A percentile compares a stretch with the other conserved stretches of the same genome.
phyloP scores from a whole-genome alignment of 2,329 filamentous ascomycete genomes.

The Claviceps purpurea region DNA sequence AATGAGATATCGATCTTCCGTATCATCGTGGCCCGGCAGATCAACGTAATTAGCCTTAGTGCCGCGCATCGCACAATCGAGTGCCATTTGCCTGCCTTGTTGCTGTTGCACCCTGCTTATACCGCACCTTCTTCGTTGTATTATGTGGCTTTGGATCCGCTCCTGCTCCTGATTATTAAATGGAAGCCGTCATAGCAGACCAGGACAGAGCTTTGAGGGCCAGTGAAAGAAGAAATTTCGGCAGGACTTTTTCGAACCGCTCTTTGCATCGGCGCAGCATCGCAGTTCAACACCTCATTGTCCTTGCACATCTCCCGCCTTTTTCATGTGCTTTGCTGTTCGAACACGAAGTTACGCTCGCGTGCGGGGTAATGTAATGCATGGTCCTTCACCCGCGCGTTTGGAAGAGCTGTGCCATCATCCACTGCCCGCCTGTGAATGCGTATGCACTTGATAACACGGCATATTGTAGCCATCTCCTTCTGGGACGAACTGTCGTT shows the following conservation, averaged over 20 bases:
- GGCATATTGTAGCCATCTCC: not conserved
- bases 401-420: not conserved
- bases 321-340: not conserved
- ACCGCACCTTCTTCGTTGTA: not conserved
- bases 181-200: not conserved
- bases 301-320: not conserved
- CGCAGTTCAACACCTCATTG: not conserved
- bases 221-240: not conserved
- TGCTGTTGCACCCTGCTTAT: not conserved
- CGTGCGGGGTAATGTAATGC: not conserved
- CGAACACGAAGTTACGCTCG: not conserved
- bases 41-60: not conserved
- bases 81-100: not conserved
- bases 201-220: not conserved
- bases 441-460: not conserved
- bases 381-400: not conserved
- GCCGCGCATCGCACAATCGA: not conserved
- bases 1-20: not conserved
- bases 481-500: not conserved
- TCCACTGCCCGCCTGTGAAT: not conserved
- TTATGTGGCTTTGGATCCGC: not conserved
- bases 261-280: not conserved
- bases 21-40: not conserved
- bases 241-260: not conserved
- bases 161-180: not conserved